Evolutionary conservation across 495 filamentous ascomycete species (phyloP).

Genomic region (Xylaria nigripes): DNA sequence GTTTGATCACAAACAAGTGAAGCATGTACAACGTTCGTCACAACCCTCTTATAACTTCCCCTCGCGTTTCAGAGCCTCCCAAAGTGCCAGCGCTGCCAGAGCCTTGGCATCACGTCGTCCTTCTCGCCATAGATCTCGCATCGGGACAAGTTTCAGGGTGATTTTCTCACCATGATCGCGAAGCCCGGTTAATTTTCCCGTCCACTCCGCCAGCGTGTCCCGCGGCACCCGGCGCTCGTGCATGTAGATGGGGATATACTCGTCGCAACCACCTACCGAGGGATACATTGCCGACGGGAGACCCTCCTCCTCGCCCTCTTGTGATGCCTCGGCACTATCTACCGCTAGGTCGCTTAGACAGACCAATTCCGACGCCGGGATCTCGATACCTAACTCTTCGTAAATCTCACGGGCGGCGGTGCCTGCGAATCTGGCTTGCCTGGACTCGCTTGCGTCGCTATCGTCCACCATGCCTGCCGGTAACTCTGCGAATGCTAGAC

Average conservation of each 20-base stretch:
- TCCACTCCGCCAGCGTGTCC: slow-evolving; percentile 56
- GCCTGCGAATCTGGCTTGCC: slow-evolving; percentile 58
- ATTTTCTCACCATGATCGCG: slow-evolving; percentile 78
- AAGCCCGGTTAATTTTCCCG: slow-evolving; percentile 69
- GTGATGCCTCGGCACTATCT: slow-evolving; percentile 23
- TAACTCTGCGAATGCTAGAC: slow-evolving; percentile 66
- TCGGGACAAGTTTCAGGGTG: slow-evolving; percentile 57
- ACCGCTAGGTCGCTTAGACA: slow-evolving; percentile 63
- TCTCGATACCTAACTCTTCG: slow-evolving; percentile 66
- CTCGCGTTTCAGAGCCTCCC: slow-evolving; percentile 59
- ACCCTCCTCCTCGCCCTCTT: slow-evolving; percentile 31
- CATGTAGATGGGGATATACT: slow-evolving; percentile 72
- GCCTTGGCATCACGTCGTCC: slow-evolving; percentile 72
- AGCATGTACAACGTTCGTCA: neutral
- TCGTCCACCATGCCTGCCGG: slow-evolving; percentile 90
- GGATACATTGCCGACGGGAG: slow-evolving; percentile 64
- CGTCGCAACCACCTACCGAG: slow-evolving; percentile 74
- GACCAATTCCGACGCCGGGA: slow-evolving; percentile 30
- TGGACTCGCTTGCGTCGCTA: slow-evolving; percentile 11
- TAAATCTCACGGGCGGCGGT: slow-evolving; percentile 73
- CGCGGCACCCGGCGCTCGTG: slow-evolving; percentile 61
- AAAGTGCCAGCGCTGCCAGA: slow-evolving; percentile 69
- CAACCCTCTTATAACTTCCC: slow-evolving; percentile 45
- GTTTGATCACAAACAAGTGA: neutral
- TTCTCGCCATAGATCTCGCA: slow-evolving; percentile 70